Conservation (phyloP, 2,329 filamentous ascomycete genomes). For the Gyromitra esculenta region DNA sequence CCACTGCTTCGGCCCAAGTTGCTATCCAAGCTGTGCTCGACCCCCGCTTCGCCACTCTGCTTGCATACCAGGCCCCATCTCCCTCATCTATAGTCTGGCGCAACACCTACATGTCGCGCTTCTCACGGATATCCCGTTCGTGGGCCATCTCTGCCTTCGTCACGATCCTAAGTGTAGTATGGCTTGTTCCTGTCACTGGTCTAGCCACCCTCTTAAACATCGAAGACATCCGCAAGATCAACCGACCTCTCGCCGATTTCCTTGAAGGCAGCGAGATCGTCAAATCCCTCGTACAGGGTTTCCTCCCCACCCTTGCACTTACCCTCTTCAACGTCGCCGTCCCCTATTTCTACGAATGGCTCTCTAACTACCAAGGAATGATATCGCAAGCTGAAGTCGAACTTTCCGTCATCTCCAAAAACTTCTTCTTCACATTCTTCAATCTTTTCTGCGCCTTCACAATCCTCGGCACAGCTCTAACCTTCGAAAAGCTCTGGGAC, state of each 20-base stretch:
- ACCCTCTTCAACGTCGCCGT: conserved; percentile 89
- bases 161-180: conserved; percentile 82
- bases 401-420: conserved; percentile 94
- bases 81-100: conserved; percentile 94
- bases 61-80: conserved; percentile 86
- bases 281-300: conserved; percentile 82
- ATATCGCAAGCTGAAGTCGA: conserved; percentile 94
- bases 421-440: conserved; percentile 99
- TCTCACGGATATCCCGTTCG: conserved; percentile 76
- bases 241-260: conserved; percentile 74
- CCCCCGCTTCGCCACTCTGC: conserved; percentile 82
- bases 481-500: conserved; percentile 59
- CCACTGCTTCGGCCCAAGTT: conserved; percentile 91
- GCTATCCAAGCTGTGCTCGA: conserved; percentile 94
- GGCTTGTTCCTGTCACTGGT: conserved; percentile 82
- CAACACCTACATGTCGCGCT: conserved; percentile 85
- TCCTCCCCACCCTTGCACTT: conserved; percentile 83
- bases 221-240: conserved; percentile 78
- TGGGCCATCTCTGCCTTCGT: conserved; percentile 89
- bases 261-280: conserved; percentile 75
- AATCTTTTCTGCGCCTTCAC: conserved; percentile 98
- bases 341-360: conserved; percentile 92
- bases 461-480: conserved; percentile 80
- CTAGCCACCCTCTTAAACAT: conserved; percentile 82
- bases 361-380: conserved; percentile 92